Conservation (phyloP, 129 eudicot genomes). For the Chrysanthemum lavandulifolium region DNA sequence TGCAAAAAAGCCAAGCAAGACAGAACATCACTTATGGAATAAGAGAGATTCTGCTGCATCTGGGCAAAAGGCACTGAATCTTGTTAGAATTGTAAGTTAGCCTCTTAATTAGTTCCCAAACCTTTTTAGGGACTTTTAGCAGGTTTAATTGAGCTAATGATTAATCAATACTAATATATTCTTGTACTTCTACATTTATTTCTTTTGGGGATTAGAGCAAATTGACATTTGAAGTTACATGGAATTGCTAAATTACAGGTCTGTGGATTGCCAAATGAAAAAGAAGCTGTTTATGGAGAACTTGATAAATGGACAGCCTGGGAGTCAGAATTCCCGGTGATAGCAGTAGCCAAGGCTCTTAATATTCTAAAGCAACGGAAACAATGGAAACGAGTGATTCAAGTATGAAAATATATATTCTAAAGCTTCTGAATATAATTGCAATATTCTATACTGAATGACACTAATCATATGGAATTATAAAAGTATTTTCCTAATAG, state of each 20-base stretch:
- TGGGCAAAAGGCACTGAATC: constrained; percentile 72
- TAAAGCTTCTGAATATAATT: constrained; percentile 7
- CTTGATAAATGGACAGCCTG: constrained; percentile 91
- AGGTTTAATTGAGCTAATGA: background rate
- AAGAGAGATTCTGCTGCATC: constrained; percentile 76
- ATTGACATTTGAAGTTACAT: background rate
- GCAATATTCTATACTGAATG: background rate
- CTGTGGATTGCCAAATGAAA: constrained; percentile 83
- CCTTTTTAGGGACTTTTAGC: background rate
- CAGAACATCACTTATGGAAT: constrained; percentile 87
- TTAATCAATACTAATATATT: constrained; percentile 1
- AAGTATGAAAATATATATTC: constrained; percentile 39
- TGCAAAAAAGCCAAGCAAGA: constrained; percentile 46
- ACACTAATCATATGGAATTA: background rate
- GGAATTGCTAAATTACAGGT: constrained; percentile 38
- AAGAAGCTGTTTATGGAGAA: constrained; percentile 81
- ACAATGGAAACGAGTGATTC: constrained; percentile 81
- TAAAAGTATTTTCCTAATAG: background rate
- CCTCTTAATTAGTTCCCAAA: background rate
- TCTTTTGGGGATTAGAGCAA: background rate
- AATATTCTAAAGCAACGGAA: constrained; percentile 60
- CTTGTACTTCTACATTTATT: background rate
- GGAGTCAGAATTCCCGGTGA: constrained; percentile 85
- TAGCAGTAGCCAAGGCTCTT: constrained; percentile 91
- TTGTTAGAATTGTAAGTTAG: constrained; percentile 58